Evolutionary conservation across 208 protist species (phyloP), one percentile per base, ranked within the genome.

Genomic region (Strigomonas culicis): DNA sequence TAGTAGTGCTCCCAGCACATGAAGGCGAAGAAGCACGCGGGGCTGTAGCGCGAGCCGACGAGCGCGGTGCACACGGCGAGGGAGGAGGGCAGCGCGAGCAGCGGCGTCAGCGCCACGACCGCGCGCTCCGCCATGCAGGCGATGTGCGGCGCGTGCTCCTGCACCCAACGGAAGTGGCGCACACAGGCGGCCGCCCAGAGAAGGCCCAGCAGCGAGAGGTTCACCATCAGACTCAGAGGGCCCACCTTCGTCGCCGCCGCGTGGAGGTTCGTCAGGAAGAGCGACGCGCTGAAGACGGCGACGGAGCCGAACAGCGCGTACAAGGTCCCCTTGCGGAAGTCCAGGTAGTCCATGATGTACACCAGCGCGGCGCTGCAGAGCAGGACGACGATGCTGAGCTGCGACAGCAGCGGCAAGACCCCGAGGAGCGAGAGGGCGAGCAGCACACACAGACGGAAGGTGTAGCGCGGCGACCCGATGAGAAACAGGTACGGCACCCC

Each of bases 121-220:
- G 75, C 65, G 10, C 88, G 80, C 71, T 96, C 87, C 70, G 90
- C 70, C 19, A 74, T 51, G 64, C 77, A 86, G 17, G 87, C 71
- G 32, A 90, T 74, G 50, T 84, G 81, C 2, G 90, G 90, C 43
- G 70, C 87, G 15, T 66, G 70, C 63, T 84, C 63, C 72, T 96
- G 90, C 32, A 96, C 43, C 80, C 84, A 96, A 2, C 78, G 80
- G 68, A 94, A 96, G 71, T 96, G 90, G 59, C 91, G 74, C 56
- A 88, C 58, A 0, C 74, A 72, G 0, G 79, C 67, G 30, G 77
- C 82, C 13, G 75, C 71, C 11, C 71, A 58, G 7, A 76, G 28
- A 31, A 74, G 1, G 17, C 92, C 59, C 19, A 90, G 21, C 6
- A 78, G 74, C 10, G 70, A 46, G 7, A 92, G 25, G 49, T 83